phyloP scores from a whole-genome alignment of 148 eudicot species.

The Rhododendron henanense region DNA sequence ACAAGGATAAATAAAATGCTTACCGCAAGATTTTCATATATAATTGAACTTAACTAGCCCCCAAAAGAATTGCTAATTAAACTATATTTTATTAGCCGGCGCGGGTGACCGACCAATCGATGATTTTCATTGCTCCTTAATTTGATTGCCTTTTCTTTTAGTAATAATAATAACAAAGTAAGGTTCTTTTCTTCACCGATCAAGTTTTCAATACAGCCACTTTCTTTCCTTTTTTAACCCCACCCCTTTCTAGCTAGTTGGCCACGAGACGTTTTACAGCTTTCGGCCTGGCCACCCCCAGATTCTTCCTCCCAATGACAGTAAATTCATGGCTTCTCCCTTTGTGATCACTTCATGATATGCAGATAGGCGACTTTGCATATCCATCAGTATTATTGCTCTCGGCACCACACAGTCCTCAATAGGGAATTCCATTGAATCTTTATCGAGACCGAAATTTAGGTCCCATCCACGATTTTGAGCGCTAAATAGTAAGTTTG shows the following conservation, averaged over 20 bases:
- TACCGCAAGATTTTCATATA: not conserved
- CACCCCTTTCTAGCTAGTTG: conserved; percentile 32
- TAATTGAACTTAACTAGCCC: not conserved
- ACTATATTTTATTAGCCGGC: not conserved
- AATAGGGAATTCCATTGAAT: not conserved
- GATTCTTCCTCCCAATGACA: not conserved
- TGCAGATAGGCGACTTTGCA: not conserved
- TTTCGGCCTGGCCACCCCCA: conserved; percentile 11
- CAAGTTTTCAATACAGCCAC: not conserved
- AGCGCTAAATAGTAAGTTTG: not conserved
- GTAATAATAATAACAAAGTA: not conserved
- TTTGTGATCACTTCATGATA: not conserved
- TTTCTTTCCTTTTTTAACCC: not conserved
- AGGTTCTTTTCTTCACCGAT: not conserved
- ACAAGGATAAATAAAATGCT: no score
- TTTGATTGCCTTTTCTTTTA: not conserved
- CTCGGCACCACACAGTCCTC: not conserved
- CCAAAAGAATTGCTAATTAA: not conserved
- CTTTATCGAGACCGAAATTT: not conserved
- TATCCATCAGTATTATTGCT: no score
- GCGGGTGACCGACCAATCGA: not conserved
- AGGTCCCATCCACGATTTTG: not conserved
- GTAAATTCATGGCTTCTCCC: not conserved
- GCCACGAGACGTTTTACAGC: conserved; percentile 28
- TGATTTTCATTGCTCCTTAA: not conserved